Base-by-base conservation (phyloP, 352 stramenopile species). In the Phytopythium chamaehyphon region DNA sequence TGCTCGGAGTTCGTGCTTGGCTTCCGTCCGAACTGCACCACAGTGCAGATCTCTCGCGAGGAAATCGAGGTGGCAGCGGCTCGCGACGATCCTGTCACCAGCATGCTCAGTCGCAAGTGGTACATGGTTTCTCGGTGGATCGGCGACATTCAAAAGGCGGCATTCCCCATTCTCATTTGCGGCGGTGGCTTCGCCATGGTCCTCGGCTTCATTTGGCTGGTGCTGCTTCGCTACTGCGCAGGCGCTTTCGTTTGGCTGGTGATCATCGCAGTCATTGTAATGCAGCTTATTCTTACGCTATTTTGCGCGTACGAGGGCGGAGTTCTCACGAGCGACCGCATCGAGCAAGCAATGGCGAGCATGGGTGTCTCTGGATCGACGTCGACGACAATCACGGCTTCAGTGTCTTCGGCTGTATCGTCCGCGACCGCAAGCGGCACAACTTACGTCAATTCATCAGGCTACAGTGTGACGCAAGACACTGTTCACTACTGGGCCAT, bases 241-340 rank as follows among this genome's bases (percentile, higher is more conserved):
- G 76, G 82, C 1, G 53, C 89, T 28, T 90, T 93, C 46, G 82
- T 94, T 11, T 94, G 82, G 82, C 62, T 92, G 38, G 73, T 83
- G 15, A 76, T 94, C 48, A 59, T 90, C 5, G 49, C 86, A 19
- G 66, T 89, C 11, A 57, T 86, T 26, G 39, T 58, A 22, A 88
- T 90, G 66, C 73, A 85, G 50, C 59, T 90, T 28, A 61, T 80
- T 26, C 61, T 90, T 21, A 93, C 84, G 24, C 50, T 91, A 47
- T 90, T 90, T 59, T 89, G 76, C 22, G 82, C 82, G 12, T 87
- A 87, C 46, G 69, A 91, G 53, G 84, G 77, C 47, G 57, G 81
- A 26, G 51, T 94, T 28, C 55, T 94, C 35, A 71, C 62, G 36
- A 79, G 57, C 52, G 57, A 62, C 16, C 76, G 67, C 26, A 56